Evolutionary conservation across 345 rosid species (phyloP), one percentile per base, ranked within the genome.

Genomic region (Mangifera indica): DNA sequence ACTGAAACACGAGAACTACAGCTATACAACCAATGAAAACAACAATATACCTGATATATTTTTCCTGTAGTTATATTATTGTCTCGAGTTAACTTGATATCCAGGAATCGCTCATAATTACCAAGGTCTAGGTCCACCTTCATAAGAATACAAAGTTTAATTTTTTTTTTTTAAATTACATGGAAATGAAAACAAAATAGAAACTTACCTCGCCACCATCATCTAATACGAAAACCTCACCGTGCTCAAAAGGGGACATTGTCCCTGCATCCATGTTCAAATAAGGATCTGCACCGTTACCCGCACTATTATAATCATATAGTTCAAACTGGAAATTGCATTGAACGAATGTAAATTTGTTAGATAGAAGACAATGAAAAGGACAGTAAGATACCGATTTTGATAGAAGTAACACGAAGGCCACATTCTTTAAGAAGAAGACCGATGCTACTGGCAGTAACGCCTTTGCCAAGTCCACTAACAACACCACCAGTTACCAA

Each of bases 231-330:
- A 89, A 91, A 5, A 89, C 93, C 81, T 91, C 97, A 22, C 93
- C 97, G 44, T 91, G 97, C 84, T 91, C 97, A 75, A 91, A 91
- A 63, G 97, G 97, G 60, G 97, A 89, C 97, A 91, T 91, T 46
- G 97, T 91, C 53, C 97, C 97, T 32, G 93, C 97, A 81, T 91
- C 97, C 13, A 89, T 83, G 54, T 91, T 91, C 70, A 91, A 83
- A 73, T 91, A 91, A 79, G 93, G 97, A 81, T 91, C 97, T 91
- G 84, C 78, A 71, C 44, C 55, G 45, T 10, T 7, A 46, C 42
- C 20, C 0, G 11, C 15, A 3, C 9, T 26, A 49, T 1, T 22
- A 17, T 1, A 2, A 60, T 9, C 14, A 22, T 10, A 37, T 37
- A 37, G 42, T 37, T 9, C 42, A 37, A 37, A 37, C 42, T 5